These are phyloP conservation scores for Pythium sp. DNA, from an alignment of 352 stramenopile genomes.

Conservation along the genomic window DNA sequence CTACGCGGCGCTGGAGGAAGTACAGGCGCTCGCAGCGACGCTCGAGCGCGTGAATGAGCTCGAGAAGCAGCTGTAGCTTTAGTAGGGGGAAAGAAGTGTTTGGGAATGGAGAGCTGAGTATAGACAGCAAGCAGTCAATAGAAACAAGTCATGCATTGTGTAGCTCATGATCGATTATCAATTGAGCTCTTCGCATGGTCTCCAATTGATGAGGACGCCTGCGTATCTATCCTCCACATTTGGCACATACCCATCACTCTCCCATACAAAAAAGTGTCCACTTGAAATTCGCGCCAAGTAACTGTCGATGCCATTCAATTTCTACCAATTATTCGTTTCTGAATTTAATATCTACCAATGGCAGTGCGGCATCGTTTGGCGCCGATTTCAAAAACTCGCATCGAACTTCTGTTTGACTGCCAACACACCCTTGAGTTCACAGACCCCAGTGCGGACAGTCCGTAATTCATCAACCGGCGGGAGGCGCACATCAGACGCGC, in stretches of 20 bases:
- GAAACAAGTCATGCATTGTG: neutral
- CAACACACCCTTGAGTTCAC: neutral
- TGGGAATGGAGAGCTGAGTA: neutral
- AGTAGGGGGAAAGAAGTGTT: too few relatives aligned
- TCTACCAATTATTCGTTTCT: neutral
- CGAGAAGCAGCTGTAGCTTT: conserved; percentile 45
- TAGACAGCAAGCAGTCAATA: neutral
- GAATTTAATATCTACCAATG: neutral
- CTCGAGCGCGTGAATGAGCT: conserved; percentile 53
- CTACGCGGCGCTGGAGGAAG: conserved; percentile 48
- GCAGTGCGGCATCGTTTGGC: neutral
- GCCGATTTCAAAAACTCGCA: conserved; percentile 9
- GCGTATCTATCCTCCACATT: neutral
- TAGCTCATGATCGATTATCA: neutral
- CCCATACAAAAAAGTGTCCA: conserved; percentile 6
- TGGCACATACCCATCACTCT: neutral
- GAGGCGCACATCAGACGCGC: neutral
- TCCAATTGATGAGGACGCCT: neutral
- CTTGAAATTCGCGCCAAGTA: conserved; percentile 6
- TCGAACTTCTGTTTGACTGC: neutral
- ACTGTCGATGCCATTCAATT: neutral
- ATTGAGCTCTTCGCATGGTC: neutral
- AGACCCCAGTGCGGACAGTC: neutral
- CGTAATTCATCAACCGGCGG: neutral
- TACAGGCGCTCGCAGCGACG: conserved; percentile 40